phyloP scores from a whole-genome alignment of 169 alveolate genomes.

The Eimeria zaria region DNA sequence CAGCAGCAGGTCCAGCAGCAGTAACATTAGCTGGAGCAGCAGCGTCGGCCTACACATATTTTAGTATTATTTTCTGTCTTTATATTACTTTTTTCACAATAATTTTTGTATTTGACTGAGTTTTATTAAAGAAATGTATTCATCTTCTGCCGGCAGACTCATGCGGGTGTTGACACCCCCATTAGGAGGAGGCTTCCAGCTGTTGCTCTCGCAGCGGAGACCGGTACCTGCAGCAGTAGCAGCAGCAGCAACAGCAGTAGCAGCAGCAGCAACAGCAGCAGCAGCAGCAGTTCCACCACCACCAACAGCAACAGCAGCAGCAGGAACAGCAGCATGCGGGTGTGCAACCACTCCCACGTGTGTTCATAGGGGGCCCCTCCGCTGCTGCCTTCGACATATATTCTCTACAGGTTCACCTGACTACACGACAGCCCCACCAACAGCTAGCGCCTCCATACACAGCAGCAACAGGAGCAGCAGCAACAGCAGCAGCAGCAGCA shows the following conservation, averaged over 20 bases:
- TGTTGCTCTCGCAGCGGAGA: background rate
- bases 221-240: background rate
- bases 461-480: slow-evolving; percentile 16
- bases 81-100: background rate
- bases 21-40: background rate
- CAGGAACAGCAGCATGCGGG: too few species aligned
- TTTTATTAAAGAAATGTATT: background rate
- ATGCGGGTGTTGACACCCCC: background rate
- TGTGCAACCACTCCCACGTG: too few species aligned
- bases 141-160: background rate
- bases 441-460: background rate
- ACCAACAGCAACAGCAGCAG: too few species aligned
- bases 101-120: background rate
- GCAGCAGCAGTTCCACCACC: background rate
- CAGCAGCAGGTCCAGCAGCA: slow-evolving; percentile 1
- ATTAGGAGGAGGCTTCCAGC: background rate
- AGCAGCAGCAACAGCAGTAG: slow-evolving; percentile 34
- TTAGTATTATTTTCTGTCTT: background rate
- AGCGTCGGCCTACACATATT: background rate
- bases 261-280: slow-evolving; percentile 31
- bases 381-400: background rate
- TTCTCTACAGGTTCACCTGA: background rate
- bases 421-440: background rate
- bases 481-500: slow-evolving; percentile 7
- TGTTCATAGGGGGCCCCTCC: slow-evolving; percentile 6